Evolutionary conservation across 2,329 filamentous ascomycete genomes (phyloP), one percentile per base, ranked within the genome.

Genomic region (Aspergillus arachidicola): DNA sequence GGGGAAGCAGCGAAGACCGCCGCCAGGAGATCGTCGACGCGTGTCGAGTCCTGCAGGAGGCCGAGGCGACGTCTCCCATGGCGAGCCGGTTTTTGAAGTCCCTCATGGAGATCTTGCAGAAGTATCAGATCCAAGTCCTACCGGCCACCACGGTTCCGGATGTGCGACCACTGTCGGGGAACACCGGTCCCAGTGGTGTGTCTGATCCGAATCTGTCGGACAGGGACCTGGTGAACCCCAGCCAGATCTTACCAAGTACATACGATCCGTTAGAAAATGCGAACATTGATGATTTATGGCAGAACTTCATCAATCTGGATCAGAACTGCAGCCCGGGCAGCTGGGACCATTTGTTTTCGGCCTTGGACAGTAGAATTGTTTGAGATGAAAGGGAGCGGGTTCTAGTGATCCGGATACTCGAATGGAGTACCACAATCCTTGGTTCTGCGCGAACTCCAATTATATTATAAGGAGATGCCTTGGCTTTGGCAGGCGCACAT

Each of bases 281-380:
- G 21, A 21, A 43, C 32, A 56, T 56, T 26, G 34, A 56, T 21
- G 53, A 38, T 16, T 7, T 56, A 30, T 56, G 53, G 53, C 30
- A 56, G 36, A 56, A 26, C 30, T 56, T 56, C 34, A 43, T 56
- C 21, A 41, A 56, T 56, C 32, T 19, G 21, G 53, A 56, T 43
- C 41, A 43, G 41, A 43, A 43, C 41, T 43, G 41, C 41, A 43
- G 41, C 19, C 41, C 41, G 1, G 41, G 19, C 41, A 43, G 41
- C 41, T 43, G 41, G 41, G 41, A 21, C n/a, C 41, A 43, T 43
- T 43, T 43, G n/a, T 43, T 43, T 43, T 43, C 41, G 41, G 41
- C 41, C 41, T 43, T 43, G n/a, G 41, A 43, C 41, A 43, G 16
- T 1, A n/a, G 41, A 36, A 36, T 36, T 36, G 12, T 36, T 12